Percentiles rank a stretch among this genome's conserved stretches.
Evolutionary conservation across 1,284 basidiomycete species (phyloP).

Genomic region (Agroathelia rolfsii): DNA sequence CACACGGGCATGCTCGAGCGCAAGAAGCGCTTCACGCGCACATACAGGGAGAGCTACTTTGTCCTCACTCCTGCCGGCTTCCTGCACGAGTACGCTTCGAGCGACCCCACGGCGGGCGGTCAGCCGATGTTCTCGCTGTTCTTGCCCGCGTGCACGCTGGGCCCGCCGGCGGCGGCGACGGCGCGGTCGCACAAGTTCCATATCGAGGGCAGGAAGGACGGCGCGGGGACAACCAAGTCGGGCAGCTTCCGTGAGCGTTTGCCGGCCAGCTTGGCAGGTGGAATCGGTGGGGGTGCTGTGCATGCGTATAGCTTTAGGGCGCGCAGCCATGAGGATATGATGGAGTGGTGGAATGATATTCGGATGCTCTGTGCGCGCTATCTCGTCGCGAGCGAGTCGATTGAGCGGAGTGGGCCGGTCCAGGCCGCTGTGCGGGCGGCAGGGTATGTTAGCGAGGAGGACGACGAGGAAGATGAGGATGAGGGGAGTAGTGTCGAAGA

Average conservation of each 20-base stretch:
- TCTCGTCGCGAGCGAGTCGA: slow-evolving; percentile 88
- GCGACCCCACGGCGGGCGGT: slow-evolving; percentile 65
- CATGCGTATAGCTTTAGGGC: slow-evolving; percentile 90
- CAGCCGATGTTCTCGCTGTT: slow-evolving; percentile 84
- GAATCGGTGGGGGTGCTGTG: slow-evolving; percentile 30
- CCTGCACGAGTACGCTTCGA: slow-evolving; percentile 83
- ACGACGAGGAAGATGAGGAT: slow-evolving; percentile 57
- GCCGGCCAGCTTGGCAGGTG: slow-evolving; percentile 22
- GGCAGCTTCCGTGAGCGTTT: slow-evolving; percentile 39
- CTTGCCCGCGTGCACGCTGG: slow-evolving; percentile 92
- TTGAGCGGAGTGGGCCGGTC: slow-evolving; percentile 89
- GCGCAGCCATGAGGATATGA: slow-evolving; percentile 91
- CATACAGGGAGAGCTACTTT: slow-evolving; percentile 85
- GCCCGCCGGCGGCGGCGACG: slow-evolving; percentile 73
- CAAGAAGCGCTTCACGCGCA: slow-evolving; percentile 93
- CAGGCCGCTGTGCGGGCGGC: slow-evolving; percentile 85
- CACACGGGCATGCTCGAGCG: slow-evolving; percentile 90
- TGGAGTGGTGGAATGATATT: slow-evolving; percentile 99
- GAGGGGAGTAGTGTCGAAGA: slow-evolving; percentile 70
- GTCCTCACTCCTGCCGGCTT: slow-evolving; percentile 94
- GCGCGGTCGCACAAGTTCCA: slow-evolving; percentile 92
- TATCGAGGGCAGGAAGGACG: slow-evolving; percentile 88
- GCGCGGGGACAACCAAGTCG: slow-evolving; percentile 51
- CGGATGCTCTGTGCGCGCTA: slow-evolving; percentile 95
- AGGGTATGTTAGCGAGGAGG: slow-evolving; percentile 77